A percentile compares a stretch with the other conserved stretches of the same genome.
Evolutionary conservation across 176 grass and related monocot species (phyloP).

Genomic region (Aegilops longissima): DNA sequence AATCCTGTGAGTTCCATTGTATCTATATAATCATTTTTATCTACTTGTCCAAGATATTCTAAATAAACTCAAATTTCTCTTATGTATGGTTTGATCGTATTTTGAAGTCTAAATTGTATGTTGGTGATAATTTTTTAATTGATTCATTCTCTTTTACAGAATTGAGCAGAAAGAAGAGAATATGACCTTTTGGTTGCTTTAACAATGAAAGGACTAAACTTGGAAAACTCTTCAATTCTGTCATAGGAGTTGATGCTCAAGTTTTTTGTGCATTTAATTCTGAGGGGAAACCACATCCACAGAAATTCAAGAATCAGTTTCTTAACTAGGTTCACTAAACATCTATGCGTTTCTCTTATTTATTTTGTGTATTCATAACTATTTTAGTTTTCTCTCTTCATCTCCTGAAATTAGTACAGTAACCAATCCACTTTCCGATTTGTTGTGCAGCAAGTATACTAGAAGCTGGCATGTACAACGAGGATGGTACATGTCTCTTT

Average conservation of each 20-base stretch:
- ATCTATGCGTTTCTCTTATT: background rate
- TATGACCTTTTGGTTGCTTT: background rate
- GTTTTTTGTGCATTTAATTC: too few relatives aligned
- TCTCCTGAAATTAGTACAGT: background rate
- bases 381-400: background rate
- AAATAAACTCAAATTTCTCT: too few relatives aligned
- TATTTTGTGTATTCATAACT: background rate
- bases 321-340: too few relatives aligned
- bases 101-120: background rate
- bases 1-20: too few relatives aligned
- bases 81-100: too few relatives aligned
- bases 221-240: background rate
- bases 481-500: slow-evolving; percentile 83
- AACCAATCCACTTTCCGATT: slow-evolving; percentile 1
- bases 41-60: too few relatives aligned
- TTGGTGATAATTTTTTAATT: background rate
- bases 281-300: too few relatives aligned
- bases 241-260: too few relatives aligned
- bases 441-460: slow-evolving; percentile 77
- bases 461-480: slow-evolving; percentile 81
- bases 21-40: too few relatives aligned
- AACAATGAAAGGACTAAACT: slow-evolving; percentile 40
- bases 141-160: background rate
- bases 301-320: too few relatives aligned
- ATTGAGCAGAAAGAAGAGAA: background rate